Percentiles rank a stretch among this genome's conserved stretches.
Evolutionary conservation across 2,329 filamentous ascomycete species (phyloP).

Genomic region (Diatrype stigma): DNA sequence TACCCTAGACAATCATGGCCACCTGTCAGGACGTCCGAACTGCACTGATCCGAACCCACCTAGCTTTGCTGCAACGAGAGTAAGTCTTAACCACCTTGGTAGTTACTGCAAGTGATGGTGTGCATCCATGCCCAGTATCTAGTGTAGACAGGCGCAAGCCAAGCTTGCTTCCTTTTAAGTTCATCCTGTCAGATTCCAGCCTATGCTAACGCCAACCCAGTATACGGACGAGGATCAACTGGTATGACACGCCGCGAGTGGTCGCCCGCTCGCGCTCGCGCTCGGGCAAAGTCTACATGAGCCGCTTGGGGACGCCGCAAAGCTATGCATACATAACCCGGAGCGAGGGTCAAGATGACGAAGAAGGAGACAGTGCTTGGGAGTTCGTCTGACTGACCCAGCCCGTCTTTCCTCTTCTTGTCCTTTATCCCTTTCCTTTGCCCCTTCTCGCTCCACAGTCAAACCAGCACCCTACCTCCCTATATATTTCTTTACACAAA

Average conservation of each 20-base stretch:
- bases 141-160: too few species aligned
- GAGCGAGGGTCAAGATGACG: neutral
- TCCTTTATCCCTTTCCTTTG: too few species aligned
- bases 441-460: too few species aligned
- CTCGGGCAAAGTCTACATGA: slow-evolving; percentile 22
- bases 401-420: neutral
- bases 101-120: neutral
- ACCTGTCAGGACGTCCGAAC: slow-evolving; percentile 35
- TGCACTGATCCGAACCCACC: slow-evolving; percentile 41
- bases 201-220: slow-evolving; percentile 6
- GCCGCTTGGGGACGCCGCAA: slow-evolving; percentile 18
- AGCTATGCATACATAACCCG: slow-evolving; percentile 4
- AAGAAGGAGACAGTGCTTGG: neutral
- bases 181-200: neutral
- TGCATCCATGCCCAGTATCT: too few species aligned
- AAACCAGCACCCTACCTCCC: too few species aligned
- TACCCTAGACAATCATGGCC: neutral
- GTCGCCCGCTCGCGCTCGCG: slow-evolving; percentile 24
- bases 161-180: neutral
- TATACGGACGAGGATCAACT: slow-evolving; percentile 23
- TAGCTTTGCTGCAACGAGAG: slow-evolving; percentile 44
- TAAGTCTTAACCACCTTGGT: too few species aligned
- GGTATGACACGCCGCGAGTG: slow-evolving; percentile 24
- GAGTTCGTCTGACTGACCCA: neutral
- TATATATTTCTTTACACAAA: too few species aligned